Base-by-base conservation (phyloP, 2,329 filamentous ascomycete genomes). In the Penicillium sp. region DNA sequence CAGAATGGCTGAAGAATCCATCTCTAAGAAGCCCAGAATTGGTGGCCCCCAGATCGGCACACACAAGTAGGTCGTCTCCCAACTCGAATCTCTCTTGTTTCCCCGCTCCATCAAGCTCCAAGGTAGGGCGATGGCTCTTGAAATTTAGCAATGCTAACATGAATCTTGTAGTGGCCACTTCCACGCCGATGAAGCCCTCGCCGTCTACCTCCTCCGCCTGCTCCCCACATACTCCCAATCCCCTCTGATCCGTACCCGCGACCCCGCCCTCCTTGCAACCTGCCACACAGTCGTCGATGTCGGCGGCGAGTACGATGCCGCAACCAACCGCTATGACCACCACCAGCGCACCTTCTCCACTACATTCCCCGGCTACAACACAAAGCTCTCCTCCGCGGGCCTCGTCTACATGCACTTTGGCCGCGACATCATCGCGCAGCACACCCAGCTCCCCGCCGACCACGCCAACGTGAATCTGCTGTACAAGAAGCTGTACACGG, bases 261-360 rank as follows among this genome's bases (percentile, higher is more conserved):
- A 99, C 78, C 88, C 92, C 19, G 85, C 87, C 29, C 77, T 90
- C 35, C 89, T 99, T 45, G 86, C 88, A 46, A 87, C 86, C 63
- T 97, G 94, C 84, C 91, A 97, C 82, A 97, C 92, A 59, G 93
- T 99, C 62, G 94, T 98, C 70, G 95, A 99, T 75, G 95, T 98
- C n/a, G 93, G 94, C 74, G 94, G 93, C 71, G 91, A 94, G 78
- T 98, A 99, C 81, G 90, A 97, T 74, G 81, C 91, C 59, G 77
- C 82, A 55, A 81, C 80, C 67, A 88, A 92, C 79, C 91, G 94
- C 71, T 99, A 91, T 84, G 95, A 99, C 80, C 95, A 99, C 82
- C 95, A 99, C 85, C 95, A 99, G 84, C 92, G 94, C 67, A 89
- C 88, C 74, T 99, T 99, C 83, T 80, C 81, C 63, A 90, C 91